phyloP scores from a whole-genome alignment of 2,329 filamentous ascomycete genomes.

The Aspergillus sp. region DNA sequence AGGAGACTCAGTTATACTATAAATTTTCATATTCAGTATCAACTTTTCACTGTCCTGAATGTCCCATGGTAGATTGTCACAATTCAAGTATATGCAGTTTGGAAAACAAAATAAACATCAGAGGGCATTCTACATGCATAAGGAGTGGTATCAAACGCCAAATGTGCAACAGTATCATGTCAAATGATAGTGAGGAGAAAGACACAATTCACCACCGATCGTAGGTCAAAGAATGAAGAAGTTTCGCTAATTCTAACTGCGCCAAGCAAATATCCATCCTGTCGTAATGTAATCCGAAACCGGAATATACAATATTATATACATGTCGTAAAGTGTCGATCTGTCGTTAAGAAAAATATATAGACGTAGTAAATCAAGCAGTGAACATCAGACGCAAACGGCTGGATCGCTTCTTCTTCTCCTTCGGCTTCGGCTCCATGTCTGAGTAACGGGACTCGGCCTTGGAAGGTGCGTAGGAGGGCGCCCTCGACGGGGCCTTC shows the following conservation, averaged over 20 bases:
- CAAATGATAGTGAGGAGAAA: not conserved
- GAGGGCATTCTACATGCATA: not conserved
- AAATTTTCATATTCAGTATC: no score
- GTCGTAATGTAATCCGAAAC: constrained; percentile 1
- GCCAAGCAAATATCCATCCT: not conserved
- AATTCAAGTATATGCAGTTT: not conserved
- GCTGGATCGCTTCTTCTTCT: constrained; percentile 45
- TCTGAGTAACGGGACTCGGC: constrained; percentile 26
- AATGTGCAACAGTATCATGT: constrained; percentile 1
- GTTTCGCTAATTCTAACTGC: not conserved
- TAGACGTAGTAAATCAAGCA: constrained; percentile 16
- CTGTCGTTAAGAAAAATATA: not conserved
- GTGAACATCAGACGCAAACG: constrained; percentile 40
- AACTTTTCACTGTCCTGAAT: not conserved
- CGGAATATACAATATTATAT: constrained; percentile 29
- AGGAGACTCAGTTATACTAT: no score
- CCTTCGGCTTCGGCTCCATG: constrained; percentile 31
- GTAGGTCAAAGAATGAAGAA: not conserved
- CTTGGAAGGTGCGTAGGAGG: constrained; percentile 22
- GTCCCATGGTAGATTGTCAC: not conserved
- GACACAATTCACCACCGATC: not conserved
- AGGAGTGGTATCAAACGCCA: constrained; percentile 1
- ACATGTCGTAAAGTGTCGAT: constrained; percentile 10
- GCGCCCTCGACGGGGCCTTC: constrained; percentile 19
- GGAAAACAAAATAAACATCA: not conserved